These are phyloP conservation scores for Apophysomyces elegans DNA, from an alignment of 371 early-diverging fungal genomes.

Conservation along the genomic window DNA sequence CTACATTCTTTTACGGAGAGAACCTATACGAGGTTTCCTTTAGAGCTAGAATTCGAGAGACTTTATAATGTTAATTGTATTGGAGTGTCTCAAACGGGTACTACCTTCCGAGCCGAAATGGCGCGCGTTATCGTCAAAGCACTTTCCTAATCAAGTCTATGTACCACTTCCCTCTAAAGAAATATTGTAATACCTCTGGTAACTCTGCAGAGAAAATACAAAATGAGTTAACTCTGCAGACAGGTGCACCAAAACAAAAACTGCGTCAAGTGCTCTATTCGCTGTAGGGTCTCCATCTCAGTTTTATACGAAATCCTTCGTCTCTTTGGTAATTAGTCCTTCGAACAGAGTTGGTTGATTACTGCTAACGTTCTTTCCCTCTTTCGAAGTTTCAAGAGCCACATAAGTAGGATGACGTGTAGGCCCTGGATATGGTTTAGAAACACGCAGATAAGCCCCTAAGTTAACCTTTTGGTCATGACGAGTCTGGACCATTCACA, in stretches of 20 bases:
- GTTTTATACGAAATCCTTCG: background rate
- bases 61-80: background rate
- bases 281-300: too few species aligned
- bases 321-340: background rate
- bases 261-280: too few species aligned
- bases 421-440: background rate
- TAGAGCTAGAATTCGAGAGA: background rate
- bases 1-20: background rate
- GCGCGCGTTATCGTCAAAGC: slow-evolving; percentile 6
- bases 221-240: background rate
- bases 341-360: background rate
- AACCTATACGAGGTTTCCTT: background rate
- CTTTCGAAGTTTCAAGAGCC: background rate
- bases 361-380: background rate
- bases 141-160: background rate
- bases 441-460: background rate
- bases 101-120: slow-evolving; percentile 1
- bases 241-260: background rate
- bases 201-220: background rate
- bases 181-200: background rate
- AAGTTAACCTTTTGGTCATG: background rate
- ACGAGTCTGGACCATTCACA: slow-evolving; percentile 1
- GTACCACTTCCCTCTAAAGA: background rate
- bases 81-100: background rate
- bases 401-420: background rate